Conservation (phyloP, 1,139 yeast genomes). For the Yamadazyma aaseri region DNA sequence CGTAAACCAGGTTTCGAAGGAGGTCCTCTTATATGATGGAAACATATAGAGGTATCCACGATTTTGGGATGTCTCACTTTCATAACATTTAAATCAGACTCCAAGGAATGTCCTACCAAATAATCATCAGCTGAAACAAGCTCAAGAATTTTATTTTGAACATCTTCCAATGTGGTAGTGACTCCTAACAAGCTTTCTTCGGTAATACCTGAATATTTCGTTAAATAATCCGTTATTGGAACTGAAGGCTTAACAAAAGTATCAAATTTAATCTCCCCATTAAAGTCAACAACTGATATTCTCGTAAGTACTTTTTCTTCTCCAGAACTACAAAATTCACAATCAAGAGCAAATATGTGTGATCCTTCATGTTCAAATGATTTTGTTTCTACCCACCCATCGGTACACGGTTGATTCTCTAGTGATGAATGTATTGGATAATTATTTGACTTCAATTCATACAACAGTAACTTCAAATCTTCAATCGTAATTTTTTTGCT, state of each 20-base stretch:
- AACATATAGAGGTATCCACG: constrained; percentile 65
- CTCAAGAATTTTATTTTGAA: constrained; percentile 55
- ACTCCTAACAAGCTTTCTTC: constrained; percentile 60
- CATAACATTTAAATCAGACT: constrained; percentile 63
- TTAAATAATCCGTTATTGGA: constrained; percentile 74
- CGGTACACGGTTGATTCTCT: constrained; percentile 17
- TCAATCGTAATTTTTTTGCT: constrained; percentile 44
- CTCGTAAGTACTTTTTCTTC: constrained; percentile 70
- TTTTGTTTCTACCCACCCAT: constrained; percentile 58
- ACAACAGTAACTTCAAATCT: constrained; percentile 51
- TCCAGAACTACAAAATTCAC: constrained; percentile 82
- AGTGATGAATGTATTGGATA: constrained; percentile 56
- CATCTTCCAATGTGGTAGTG: constrained; percentile 62
- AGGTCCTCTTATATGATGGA: constrained; percentile 75
- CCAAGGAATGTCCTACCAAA: constrained; percentile 71
- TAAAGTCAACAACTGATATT: constrained; percentile 68
- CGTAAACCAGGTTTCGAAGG: constrained; percentile 77
- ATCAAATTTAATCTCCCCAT: constrained; percentile 62
- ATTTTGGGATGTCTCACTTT: constrained; percentile 60
- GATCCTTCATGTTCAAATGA: constrained; percentile 53
- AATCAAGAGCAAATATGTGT: constrained; percentile 77
- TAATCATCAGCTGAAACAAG: constrained; percentile 49
- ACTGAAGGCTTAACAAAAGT: constrained; percentile 74
- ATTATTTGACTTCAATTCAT: constrained; percentile 44
- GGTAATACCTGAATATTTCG: constrained; percentile 85